Conservation (phyloP, 106 monocot genomes). For the Chionographis japonica region DNA sequence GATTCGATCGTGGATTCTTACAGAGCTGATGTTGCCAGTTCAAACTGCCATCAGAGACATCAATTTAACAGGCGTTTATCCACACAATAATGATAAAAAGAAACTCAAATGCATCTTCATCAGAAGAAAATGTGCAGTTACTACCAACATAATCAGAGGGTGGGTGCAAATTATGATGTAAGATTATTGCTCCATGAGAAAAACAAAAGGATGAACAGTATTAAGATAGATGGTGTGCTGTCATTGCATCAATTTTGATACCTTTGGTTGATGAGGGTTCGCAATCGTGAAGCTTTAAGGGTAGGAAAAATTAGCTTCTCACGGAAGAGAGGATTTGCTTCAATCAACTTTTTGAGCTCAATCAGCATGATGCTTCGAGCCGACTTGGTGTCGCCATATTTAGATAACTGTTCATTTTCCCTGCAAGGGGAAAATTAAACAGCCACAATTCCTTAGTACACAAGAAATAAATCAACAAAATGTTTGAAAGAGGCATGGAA, state of each 20-base stretch:
- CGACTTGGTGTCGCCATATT: conserved; percentile 55
- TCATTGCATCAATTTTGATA: conserved; percentile 1
- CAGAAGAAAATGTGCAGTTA: too few species aligned
- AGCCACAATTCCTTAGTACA: too few species aligned
- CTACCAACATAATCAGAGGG: too few species aligned
- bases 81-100: too few species aligned
- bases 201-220: background rate
- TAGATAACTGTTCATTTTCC: conserved; percentile 57
- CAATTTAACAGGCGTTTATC: background rate
- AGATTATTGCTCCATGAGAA: background rate
- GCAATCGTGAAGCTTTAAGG: conserved; percentile 37
- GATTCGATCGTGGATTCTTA: conserved; percentile 59
- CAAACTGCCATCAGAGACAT: conserved; percentile 22
- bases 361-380: conserved; percentile 48
- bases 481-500: too few species aligned
- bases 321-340: conserved; percentile 52
- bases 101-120: too few species aligned
- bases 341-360: conserved; percentile 63
- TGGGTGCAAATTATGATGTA: too few species aligned
- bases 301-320: conserved; percentile 52
- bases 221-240: too few species aligned
- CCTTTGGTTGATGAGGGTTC: conserved; percentile 62
- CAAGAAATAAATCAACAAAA: too few species aligned
- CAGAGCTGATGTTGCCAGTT: conserved; percentile 74
- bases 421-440: conserved; percentile 14